phyloP scores from a whole-genome alignment of 192 early-diverging fungal genomes.

The Coemansia nantahalensis region DNA sequence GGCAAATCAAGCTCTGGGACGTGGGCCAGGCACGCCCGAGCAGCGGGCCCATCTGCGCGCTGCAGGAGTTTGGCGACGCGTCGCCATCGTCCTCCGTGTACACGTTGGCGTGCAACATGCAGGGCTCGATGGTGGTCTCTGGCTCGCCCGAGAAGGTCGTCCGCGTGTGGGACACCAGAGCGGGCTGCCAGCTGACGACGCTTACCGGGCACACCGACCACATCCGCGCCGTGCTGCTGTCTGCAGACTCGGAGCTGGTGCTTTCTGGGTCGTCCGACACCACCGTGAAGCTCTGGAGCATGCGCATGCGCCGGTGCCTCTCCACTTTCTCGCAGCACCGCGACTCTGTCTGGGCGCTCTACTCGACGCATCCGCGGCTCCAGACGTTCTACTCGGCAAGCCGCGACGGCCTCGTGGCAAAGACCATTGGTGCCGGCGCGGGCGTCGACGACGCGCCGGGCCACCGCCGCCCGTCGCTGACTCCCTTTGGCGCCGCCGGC shows the following conservation, averaged over 20 bases:
- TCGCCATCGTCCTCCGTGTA: constrained; percentile 73
- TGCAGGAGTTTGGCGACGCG: constrained; percentile 43
- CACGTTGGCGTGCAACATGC: constrained; percentile 74
- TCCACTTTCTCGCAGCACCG: constrained; percentile 85
- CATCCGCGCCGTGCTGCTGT: constrained; percentile 83
- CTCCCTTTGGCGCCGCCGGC: constrained; percentile 7
- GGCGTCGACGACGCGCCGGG: constrained; percentile 18
- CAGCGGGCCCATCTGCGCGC: constrained; percentile 42
- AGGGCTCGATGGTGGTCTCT: constrained; percentile 78
- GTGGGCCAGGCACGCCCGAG: constrained; percentile 57
- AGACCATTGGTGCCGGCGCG: constrained; percentile 62
- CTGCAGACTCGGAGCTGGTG: constrained; percentile 82
- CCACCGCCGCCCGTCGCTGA: constrained; percentile 11
- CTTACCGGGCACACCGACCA: constrained; percentile 96
- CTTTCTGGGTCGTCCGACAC: constrained; percentile 92
- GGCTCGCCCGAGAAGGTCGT: constrained; percentile 94
- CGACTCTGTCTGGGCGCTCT: constrained; percentile 89
- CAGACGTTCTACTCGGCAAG: constrained; percentile 91
- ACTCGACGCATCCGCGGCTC: constrained; percentile 80
- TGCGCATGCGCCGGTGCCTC: constrained; percentile 81
- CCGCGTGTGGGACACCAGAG: constrained; percentile 85
- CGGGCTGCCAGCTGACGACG: constrained; percentile 67
- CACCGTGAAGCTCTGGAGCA: constrained; percentile 97
- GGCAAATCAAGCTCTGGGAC: constrained; percentile 89
- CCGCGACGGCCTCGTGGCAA: constrained; percentile 88